Evolutionary conservation across 2,329 filamentous ascomycete genomes (phyloP).

Genomic region (Cladorrhinum sp.): DNA sequence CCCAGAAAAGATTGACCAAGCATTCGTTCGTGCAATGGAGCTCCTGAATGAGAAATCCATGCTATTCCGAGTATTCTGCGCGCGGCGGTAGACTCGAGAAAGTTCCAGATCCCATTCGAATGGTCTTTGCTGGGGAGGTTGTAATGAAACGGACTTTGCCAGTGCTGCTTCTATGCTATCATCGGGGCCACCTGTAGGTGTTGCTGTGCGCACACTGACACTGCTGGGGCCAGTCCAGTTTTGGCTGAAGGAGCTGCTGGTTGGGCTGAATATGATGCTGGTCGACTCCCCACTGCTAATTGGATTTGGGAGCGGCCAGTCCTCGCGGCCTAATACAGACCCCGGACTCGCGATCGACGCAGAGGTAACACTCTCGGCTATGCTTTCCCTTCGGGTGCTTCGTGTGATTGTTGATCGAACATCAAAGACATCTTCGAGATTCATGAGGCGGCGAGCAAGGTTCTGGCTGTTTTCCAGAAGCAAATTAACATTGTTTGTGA

Average conservation of each 20-base stretch:
- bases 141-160: background rate
- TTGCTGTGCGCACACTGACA: too few relatives aligned
- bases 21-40: background rate
- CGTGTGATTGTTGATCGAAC: background rate
- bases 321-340: background rate
- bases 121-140: background rate
- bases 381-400: background rate
- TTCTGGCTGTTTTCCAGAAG: conserved; percentile 1
- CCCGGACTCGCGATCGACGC: background rate
- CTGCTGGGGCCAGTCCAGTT: background rate
- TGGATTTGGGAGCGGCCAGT: too few relatives aligned
- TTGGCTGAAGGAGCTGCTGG: background rate
- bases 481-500: conserved; percentile 3
- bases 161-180: too few relatives aligned
- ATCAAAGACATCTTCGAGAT: conserved; percentile 9
- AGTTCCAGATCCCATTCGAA: background rate
- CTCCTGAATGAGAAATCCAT: background rate
- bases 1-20: background rate
- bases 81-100: background rate
- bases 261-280: background rate
- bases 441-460: conserved; percentile 4
- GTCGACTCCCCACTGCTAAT: background rate
- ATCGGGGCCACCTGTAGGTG: too few relatives aligned
- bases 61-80: background rate
- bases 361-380: background rate